A percentile compares a stretch with the other conserved stretches of the same genome.
These are phyloP conservation scores for Didymella lethalis DNA, from an alignment of 2,329 filamentous ascomycete species.

Conservation along the genomic window DNA sequence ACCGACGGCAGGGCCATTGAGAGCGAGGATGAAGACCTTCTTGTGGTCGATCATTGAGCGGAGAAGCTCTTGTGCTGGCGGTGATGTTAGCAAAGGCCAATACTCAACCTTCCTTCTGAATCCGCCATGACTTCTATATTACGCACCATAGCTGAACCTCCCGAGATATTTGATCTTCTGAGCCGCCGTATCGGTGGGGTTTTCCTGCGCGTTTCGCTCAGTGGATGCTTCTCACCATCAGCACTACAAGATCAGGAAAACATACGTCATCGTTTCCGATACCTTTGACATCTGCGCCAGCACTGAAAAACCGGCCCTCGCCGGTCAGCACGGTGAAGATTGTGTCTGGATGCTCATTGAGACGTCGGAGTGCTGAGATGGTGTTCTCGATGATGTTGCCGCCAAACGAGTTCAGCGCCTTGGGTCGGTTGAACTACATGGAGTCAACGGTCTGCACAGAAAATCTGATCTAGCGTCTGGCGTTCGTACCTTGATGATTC, in stretches of 20 bases:
- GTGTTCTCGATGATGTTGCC: slow-evolving; percentile 56
- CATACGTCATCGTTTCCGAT: slow-evolving; percentile 21
- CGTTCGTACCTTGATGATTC: slow-evolving; percentile 53
- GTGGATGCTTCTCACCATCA: slow-evolving; percentile 13
- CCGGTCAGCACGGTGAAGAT: slow-evolving; percentile 61
- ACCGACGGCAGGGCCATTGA: slow-evolving; percentile 61
- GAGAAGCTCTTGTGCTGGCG: slow-evolving; percentile 47
- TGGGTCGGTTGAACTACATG: slow-evolving; percentile 58
- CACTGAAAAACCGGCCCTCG: slow-evolving; percentile 60
- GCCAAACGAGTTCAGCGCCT: slow-evolving; percentile 59
- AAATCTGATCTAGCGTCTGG: background rate
- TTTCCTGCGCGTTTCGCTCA: slow-evolving; percentile 25
- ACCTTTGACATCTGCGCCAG: slow-evolving; percentile 59
- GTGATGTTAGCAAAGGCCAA: background rate
- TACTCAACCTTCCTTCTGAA: no score
- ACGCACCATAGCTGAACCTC: slow-evolving; percentile 44
- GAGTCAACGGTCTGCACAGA: background rate
- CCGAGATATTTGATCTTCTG: slow-evolving; percentile 45
- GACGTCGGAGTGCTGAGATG: slow-evolving; percentile 54
- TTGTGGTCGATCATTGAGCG: slow-evolving; percentile 59
- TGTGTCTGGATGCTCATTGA: slow-evolving; percentile 59
- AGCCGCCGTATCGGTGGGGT: slow-evolving; percentile 36
- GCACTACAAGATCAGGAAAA: slow-evolving; percentile 6
- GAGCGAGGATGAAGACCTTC: slow-evolving; percentile 60
- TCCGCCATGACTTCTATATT: background rate